Base-by-base conservation (phyloP, 352 stramenopile genomes). In the Phytopythium sindhum region DNA sequence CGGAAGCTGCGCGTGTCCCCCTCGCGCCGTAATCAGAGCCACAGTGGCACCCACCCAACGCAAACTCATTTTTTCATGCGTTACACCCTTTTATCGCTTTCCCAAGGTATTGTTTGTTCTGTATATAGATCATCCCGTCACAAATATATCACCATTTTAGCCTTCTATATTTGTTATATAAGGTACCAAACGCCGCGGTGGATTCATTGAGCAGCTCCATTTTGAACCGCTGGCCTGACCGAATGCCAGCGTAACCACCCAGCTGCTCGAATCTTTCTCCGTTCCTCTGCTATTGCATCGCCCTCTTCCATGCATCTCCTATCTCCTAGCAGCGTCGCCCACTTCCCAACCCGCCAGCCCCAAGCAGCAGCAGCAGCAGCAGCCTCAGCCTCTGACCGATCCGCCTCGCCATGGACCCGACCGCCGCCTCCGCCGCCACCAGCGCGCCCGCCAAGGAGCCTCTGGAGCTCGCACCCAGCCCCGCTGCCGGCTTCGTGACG, bases 401-500 rank as follows among this genome's bases (percentile, higher is more conserved):
- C n/a, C n/a, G n/a, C n/a, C 0, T 9, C 7, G 44, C 44, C 21
- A 50, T 50, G 44, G 44, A 50, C 8, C 21, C 41, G 1, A 48
- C 3, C 17, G 3, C 44, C n/a, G 21, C 21, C 9, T 4, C 44
- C 21, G 44, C 44, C 21, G 2, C 6, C 1, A 17, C 21, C 21
- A 28, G 11, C 39, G 2, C 17, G 11, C 39, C 39, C 11, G 6
- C 39, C 9, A 42, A 11, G 45, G 45, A 23, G 48, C 24, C 48
- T 10, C 48, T 37, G 24, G 48, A 55, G 26, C 24, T 23, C 4
- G 11, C 24, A 8, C 21, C 24, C 4, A 58, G 52, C 31, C 52
- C 52, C 17, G 31, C 29, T 29, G 60, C 48, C 64, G 72, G 69
- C 31, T 80, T 75, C 66, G 72, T 80, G 59, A 77, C 66, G 19